phyloP scores from a whole-genome alignment of 2,329 filamentous ascomycete species.

The Microsporum ferrugineum region DNA sequence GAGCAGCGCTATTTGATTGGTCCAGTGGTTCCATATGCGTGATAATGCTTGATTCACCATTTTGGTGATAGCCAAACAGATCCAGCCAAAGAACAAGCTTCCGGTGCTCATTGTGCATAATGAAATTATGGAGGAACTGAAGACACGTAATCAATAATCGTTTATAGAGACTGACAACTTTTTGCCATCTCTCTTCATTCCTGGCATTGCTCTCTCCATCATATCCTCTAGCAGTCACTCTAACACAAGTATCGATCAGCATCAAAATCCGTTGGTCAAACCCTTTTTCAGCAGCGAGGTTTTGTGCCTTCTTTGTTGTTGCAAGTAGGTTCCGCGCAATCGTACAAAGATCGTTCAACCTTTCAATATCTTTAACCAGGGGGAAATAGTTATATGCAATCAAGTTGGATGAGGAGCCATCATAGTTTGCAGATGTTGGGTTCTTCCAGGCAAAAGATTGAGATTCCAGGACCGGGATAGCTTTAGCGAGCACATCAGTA shows the following conservation, averaged over 20 bases:
- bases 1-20: constrained; percentile 23
- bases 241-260: constrained; percentile 52
- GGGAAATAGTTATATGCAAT: constrained; percentile 50
- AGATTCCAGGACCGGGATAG: constrained; percentile 49
- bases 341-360: constrained; percentile 50
- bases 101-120: constrained; percentile 53
- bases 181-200: constrained; percentile 55
- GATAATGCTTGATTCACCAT: constrained; percentile 36
- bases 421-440: constrained; percentile 44
- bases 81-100: constrained; percentile 56
- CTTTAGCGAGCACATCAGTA: constrained; percentile 46
- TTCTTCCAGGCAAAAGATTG: constrained; percentile 52
- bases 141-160: constrained; percentile 53
- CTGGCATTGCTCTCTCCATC: constrained; percentile 51
- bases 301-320: constrained; percentile 49
- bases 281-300: constrained; percentile 48
- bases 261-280: constrained; percentile 52
- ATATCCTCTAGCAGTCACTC: constrained; percentile 53
- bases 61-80: constrained; percentile 49
- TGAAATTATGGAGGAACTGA: constrained; percentile 56
- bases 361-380: constrained; percentile 51
- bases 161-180: constrained; percentile 54
- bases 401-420: constrained; percentile 48
- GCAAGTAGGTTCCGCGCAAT: constrained; percentile 53
- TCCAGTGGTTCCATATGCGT: constrained; percentile 34